phyloP scores from a whole-genome alignment of 768 basidiomycete genomes.

The Boletellus emodensis region DNA sequence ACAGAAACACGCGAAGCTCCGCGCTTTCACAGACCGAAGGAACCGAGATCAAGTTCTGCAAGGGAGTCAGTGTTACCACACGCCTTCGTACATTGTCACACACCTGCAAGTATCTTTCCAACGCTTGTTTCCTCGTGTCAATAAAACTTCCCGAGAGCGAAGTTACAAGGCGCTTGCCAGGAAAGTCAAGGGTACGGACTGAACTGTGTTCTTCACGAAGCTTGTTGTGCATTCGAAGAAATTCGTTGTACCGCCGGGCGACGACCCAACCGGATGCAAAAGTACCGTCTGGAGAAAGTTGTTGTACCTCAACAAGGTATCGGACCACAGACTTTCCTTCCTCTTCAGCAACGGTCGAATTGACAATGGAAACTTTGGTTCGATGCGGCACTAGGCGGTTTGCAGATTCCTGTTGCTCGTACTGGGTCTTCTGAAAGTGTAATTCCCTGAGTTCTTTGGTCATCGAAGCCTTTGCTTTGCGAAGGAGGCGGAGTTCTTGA shows the following conservation, averaged over 20 bases:
- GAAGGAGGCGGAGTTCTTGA: slow-evolving; percentile 79
- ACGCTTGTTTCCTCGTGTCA: slow-evolving; percentile 67
- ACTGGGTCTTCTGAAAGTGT: slow-evolving; percentile 87
- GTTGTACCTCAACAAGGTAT: slow-evolving; percentile 90
- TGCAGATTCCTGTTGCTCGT: slow-evolving; percentile 90
- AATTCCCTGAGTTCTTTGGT: slow-evolving; percentile 79
- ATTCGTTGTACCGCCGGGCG: slow-evolving; percentile 92
- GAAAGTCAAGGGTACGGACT: slow-evolving; percentile 78
- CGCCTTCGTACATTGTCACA: background rate
- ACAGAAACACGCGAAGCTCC: slow-evolving; percentile 81
- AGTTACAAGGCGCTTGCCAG: slow-evolving; percentile 88
- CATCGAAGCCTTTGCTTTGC: slow-evolving; percentile 78
- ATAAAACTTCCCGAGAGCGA: slow-evolving; percentile 86
- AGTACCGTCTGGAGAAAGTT: slow-evolving; percentile 72
- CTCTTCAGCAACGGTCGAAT: slow-evolving; percentile 76
- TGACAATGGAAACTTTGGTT: slow-evolving; percentile 82
- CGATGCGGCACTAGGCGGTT: slow-evolving; percentile 81
- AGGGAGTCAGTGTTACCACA: background rate
- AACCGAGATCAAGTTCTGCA: slow-evolving; percentile 67
- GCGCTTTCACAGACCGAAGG: slow-evolving; percentile 77
- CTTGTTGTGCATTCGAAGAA: slow-evolving; percentile 82
- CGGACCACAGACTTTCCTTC: slow-evolving; percentile 87
- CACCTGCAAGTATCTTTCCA: slow-evolving; percentile 93
- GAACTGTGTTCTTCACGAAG: slow-evolving; percentile 69
- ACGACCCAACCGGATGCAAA: slow-evolving; percentile 90